Evolutionary conservation across 2,329 filamentous ascomycete species (phyloP).

Genomic region (Paraphoma chrysanthemicola): DNA sequence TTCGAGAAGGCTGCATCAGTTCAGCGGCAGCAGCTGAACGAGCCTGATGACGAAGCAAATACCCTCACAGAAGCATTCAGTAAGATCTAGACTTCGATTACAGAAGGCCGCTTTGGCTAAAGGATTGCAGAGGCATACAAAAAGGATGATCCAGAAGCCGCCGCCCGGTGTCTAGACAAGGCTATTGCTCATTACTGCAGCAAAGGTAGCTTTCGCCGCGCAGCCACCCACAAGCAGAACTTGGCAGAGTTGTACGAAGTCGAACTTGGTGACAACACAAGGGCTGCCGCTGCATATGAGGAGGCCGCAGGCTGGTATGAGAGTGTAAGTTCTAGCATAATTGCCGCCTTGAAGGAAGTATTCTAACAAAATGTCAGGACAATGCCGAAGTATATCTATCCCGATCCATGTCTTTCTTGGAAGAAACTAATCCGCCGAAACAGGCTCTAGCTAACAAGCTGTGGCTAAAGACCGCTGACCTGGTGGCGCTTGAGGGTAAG

Average conservation of each 20-base stretch:
- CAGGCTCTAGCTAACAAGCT: conserved; percentile 84
- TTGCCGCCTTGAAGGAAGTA: neutral
- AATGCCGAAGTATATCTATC: conserved; percentile 42
- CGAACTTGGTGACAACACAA: conserved; percentile 78
- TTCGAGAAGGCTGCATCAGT: conserved; percentile 86
- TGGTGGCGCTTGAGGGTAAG: conserved; percentile 80
- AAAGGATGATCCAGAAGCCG: conserved; percentile 82
- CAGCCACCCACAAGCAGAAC: conserved; percentile 89
- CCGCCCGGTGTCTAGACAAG: conserved; percentile 77
- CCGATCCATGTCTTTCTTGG: conserved; percentile 14
- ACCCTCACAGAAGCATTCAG: conserved; percentile 87
- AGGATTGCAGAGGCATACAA: conserved; percentile 72
- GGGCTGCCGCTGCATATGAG: conserved; percentile 83
- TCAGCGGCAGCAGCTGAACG: conserved; percentile 80
- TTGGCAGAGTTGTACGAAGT: conserved; percentile 85
- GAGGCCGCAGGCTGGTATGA: conserved; percentile 89
- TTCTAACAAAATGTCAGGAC: conserved; percentile 25
- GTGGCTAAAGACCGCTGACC: conserved; percentile 89
- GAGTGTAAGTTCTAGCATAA: conserved; percentile 33
- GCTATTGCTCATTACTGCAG: conserved; percentile 86
- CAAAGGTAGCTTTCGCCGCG: conserved; percentile 89
- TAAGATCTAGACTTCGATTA: conserved; percentile 12
- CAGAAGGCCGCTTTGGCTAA: conserved; percentile 12
- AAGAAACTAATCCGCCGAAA: conserved; percentile 28
- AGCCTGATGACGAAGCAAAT: conserved; percentile 92